Percentiles rank a stretch among this genome's conserved stretches.
Evolutionary conservation across 371 early-diverging fungal genomes (phyloP).

Genomic region (Actinomortierella ambigua): DNA sequence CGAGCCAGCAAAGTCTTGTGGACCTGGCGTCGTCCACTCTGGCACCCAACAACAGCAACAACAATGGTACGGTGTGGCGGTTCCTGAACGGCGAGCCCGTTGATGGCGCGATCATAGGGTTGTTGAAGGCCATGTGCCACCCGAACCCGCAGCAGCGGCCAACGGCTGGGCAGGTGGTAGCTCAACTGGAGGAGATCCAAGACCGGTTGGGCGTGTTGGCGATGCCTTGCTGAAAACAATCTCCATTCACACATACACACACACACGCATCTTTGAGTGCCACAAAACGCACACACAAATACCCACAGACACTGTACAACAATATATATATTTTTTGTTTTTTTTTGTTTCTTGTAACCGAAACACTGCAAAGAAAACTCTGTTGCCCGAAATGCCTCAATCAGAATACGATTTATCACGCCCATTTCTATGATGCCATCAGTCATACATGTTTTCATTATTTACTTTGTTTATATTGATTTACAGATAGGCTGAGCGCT

Average conservation of each 20-base stretch:
- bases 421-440: no score
- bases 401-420: no score
- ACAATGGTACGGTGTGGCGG: constrained; percentile 42
- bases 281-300: no score
- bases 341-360: not conserved
- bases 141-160: constrained; percentile 42
- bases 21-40: constrained; percentile 2
- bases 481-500: no score
- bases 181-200: constrained; percentile 22
- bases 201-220: constrained; percentile 4
- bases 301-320: no score
- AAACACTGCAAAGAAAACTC: constrained; percentile 1
- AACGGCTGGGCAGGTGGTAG: constrained; percentile 27
- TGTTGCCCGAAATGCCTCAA: no score
- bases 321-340: not conserved
- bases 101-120: constrained; percentile 17
- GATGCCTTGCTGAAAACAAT: not conserved
- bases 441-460: no score
- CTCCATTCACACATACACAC: not conserved
- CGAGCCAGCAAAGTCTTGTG: not conserved
- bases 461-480: no score
- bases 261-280: no score
- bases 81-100: constrained; percentile 52
- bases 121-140: constrained; percentile 47
- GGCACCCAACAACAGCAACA: constrained; percentile 23